Conservation (phyloP, 2,329 filamentous ascomycete genomes). For the Neonectria neomacrospora region DNA sequence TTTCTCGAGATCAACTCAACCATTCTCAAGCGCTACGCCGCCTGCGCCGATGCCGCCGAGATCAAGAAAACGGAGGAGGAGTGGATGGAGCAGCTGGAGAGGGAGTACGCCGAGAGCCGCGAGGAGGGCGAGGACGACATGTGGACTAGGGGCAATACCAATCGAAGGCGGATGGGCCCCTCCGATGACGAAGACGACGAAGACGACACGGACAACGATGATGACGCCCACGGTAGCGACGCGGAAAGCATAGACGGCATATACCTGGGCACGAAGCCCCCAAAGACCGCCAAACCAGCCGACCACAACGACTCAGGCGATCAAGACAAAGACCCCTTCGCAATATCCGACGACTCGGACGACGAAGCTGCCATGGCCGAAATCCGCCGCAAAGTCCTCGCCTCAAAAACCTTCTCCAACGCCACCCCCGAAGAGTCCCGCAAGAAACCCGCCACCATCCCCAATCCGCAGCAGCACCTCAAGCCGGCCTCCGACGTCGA, state of each 20-base stretch:
- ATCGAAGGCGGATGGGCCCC: constrained; percentile 67
- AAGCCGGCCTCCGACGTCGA: constrained; percentile 74
- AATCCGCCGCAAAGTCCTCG: constrained; percentile 87
- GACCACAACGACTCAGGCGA: constrained; percentile 54
- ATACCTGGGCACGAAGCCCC: constrained; percentile 67
- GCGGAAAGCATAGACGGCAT: constrained; percentile 66
- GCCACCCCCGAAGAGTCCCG: constrained; percentile 51
- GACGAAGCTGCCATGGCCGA: constrained; percentile 91
- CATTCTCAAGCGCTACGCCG: constrained; percentile 85
- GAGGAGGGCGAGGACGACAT: constrained; percentile 77
- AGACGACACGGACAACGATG: constrained; percentile 59
- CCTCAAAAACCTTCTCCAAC: constrained; percentile 84
- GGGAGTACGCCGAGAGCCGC: constrained; percentile 85
- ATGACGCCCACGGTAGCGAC: constrained; percentile 58
- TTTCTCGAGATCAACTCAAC: constrained; percentile 92
- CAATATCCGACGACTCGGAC: constrained; percentile 82
- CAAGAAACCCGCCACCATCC: constrained; percentile 72
- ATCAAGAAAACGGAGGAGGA: constrained; percentile 86
- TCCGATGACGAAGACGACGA: constrained; percentile 67
- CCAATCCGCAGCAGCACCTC: constrained; percentile 63
- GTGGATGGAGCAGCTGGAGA: constrained; percentile 91
- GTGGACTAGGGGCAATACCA: constrained; percentile 93
- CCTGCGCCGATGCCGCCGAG: constrained; percentile 81
- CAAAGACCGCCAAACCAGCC: constrained; percentile 36
- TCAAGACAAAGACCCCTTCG: constrained; percentile 73